Percentiles rank a stretch among this genome's conserved stretches.
Evolutionary conservation across 306 rosid genomes (phyloP).

Genomic region (Pyrus bretschneideri): DNA sequence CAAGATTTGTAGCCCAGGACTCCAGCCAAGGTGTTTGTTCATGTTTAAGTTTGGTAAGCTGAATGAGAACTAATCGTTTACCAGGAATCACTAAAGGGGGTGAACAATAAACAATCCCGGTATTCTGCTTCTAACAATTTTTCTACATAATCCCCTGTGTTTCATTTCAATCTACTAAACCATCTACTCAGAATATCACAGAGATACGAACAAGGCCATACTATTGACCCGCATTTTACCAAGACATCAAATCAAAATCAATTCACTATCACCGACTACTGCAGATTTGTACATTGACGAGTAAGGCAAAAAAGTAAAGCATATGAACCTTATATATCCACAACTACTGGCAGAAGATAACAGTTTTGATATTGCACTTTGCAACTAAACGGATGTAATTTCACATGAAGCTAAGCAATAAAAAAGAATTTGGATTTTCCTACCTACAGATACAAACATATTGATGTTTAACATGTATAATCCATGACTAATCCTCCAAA

Average conservation of each 20-base stretch:
- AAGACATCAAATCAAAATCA: not conserved
- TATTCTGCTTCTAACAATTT: not conserved
- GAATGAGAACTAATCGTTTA: not conserved
- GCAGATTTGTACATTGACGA: not conserved
- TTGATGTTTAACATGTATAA: conserved; percentile 1
- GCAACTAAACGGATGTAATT: not conserved
- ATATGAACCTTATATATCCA: not conserved
- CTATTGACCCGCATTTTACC: not conserved
- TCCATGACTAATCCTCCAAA: conserved; percentile 37
- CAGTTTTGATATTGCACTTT: not conserved
- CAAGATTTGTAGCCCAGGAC: not conserved
- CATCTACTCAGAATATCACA: not conserved
- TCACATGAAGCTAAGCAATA: conserved; percentile 6
- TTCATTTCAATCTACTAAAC: not conserved
- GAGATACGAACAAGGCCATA: not conserved
- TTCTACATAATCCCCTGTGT: not conserved
- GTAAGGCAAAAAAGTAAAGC: not conserved
- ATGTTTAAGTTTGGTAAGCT: not conserved
- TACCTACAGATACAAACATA: conserved; percentile 21
- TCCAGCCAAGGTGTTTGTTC: not conserved
- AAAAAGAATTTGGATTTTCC: conserved; percentile 15
- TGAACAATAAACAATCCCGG: not conserved
- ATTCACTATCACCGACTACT: not conserved
- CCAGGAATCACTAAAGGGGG: not conserved
- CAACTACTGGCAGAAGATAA: not conserved